Base-by-base conservation (phyloP, 139 green algal species). In the Mesotaenium endlicherianum region DNA sequence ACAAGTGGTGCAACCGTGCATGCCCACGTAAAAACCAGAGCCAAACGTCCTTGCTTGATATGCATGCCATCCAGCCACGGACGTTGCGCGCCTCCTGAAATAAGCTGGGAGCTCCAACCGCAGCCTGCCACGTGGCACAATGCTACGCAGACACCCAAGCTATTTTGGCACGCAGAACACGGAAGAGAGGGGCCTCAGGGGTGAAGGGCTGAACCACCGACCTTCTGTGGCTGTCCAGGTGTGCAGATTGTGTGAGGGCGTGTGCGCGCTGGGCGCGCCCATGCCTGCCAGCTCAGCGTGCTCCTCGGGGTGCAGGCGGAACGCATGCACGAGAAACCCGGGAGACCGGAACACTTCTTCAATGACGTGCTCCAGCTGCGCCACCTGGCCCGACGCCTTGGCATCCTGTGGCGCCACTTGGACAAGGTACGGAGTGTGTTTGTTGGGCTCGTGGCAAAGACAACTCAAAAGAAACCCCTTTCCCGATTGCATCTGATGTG, bases 331-430 rank as follows among this genome's bases (percentile, higher is more conserved):
- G 4, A 91, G 36, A 59, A 84, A 89, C 0, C 86, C 90, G 31
- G 88, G 83, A 2, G 70, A 92, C 0, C 67, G 72, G 45, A 93
- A 89, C 0, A 92, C 44, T 39, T 87, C 82, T 75, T 78, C 70
- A 6, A 78, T 49, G 39, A n/a, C 70, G 6, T 78, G 70, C 16
- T 6, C 42, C 31, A 78, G 47, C 16, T n/a, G 34, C 5, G 70
- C 70, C 16, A 59, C 49, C 14, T 59, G 49, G 16, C 6, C 59
- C 59, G 11, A 41, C 59, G 59, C 14, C 49, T 30, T 59, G 49
- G 16, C 49, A 59, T 59, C 16, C 16, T 59, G 49, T 59, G 16
- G 49, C 49, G 16, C 14, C 14, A 59, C 14, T 16, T 59, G 16
- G 16, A 14, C 16, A 14, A 14, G 16, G 14, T 59, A n/a, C n/a